Conservation (phyloP, 139 green algal species). For the Yamagishiella unicocca region DNA sequence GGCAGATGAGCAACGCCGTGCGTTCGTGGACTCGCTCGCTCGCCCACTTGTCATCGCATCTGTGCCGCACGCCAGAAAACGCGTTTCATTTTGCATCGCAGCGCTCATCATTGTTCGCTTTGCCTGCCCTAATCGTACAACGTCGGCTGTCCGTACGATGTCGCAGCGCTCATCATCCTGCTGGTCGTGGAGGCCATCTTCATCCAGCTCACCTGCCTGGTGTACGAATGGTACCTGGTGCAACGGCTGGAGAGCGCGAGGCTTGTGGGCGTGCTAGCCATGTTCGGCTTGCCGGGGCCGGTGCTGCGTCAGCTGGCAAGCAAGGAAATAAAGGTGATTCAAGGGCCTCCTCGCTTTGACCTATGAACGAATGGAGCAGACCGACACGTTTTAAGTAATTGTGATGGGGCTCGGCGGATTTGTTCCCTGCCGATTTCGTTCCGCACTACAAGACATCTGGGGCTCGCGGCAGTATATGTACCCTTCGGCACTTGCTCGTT, state of each 20-base stretch:
- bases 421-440: too few relatives aligned
- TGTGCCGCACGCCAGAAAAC: neutral
- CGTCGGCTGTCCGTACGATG: neutral
- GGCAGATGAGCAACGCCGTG: too few relatives aligned
- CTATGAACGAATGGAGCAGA: too few relatives aligned
- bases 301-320: conserved; percentile 31
- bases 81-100: neutral
- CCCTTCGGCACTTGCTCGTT: too few relatives aligned
- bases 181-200: conserved; percentile 34
- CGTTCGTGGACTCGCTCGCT: too few relatives aligned
- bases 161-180: conserved; percentile 30
- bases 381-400: too few relatives aligned
- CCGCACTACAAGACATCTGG: too few relatives aligned
- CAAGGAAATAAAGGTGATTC: conserved; percentile 27
- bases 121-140: neutral
- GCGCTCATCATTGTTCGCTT: neutral
- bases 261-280: conserved; percentile 22
- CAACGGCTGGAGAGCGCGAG: conserved; percentile 21
- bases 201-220: neutral
- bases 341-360: neutral
- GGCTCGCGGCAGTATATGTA: too few relatives aligned
- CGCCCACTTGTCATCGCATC: neutral
- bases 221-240: conserved; percentile 15
- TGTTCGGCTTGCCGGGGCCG: conserved; percentile 39
- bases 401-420: too few relatives aligned